Percentiles rank a stretch among this genome's conserved stretches.
phyloP scores from a whole-genome alignment of 2,329 filamentous ascomycete genomes.

The Cordyceps pruinosa region DNA sequence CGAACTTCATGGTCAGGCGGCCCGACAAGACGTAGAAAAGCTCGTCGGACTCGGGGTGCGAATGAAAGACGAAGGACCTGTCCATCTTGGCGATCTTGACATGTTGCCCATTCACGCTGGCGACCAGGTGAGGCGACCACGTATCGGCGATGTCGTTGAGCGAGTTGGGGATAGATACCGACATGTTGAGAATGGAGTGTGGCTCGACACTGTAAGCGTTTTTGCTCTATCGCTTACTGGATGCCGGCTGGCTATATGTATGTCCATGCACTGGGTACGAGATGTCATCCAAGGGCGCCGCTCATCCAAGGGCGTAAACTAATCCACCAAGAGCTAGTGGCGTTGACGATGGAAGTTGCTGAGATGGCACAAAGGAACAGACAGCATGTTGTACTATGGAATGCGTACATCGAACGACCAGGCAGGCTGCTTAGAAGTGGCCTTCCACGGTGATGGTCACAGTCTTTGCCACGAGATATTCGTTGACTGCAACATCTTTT shows the following conservation, averaged over 20 bases:
- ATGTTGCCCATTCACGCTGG: conserved; percentile 30
- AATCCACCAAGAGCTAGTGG: neutral
- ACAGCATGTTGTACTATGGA: neutral
- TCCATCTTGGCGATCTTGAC: conserved; percentile 34
- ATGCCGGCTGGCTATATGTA: neutral
- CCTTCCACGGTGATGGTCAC: conserved; percentile 37
- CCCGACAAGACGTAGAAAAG: conserved; percentile 33
- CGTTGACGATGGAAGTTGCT: neutral
- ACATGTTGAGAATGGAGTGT: neutral
- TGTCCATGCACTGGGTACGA: no score
- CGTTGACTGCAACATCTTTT: conserved; percentile 40
- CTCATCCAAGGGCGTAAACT: neutral
- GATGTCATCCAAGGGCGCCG: neutral
- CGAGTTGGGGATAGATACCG: conserved; percentile 20
- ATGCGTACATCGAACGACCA: neutral
- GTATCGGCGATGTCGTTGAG: conserved; percentile 23
- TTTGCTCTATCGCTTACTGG: neutral
- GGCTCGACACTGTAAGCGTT: no score
- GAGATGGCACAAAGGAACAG: neutral
- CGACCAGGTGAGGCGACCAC: conserved; percentile 27
- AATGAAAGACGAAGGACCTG: conserved; percentile 34
- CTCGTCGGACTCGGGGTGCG: conserved; percentile 34
- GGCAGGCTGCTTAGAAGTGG: conserved; percentile 22
- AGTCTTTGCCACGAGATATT: conserved; percentile 40
- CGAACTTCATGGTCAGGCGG: conserved; percentile 27